phyloP scores from a whole-genome alignment of 208 protist species.

The Crithidia expoeki region DNA sequence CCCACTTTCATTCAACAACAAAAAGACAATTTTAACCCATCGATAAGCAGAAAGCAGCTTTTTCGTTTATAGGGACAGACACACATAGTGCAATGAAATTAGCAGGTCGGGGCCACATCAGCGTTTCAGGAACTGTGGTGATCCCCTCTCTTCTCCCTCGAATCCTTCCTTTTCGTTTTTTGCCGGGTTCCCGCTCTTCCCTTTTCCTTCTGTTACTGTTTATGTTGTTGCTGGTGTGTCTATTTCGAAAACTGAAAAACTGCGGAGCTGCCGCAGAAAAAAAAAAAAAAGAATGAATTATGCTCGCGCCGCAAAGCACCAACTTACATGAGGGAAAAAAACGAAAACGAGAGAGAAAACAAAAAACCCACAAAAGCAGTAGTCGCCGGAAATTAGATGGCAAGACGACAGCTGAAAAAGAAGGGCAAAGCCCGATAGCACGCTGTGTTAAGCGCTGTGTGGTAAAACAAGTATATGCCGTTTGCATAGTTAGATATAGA shows the following conservation, averaged over 20 bases:
- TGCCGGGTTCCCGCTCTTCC: too few relatives aligned
- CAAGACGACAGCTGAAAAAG: neutral
- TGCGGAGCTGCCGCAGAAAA: neutral
- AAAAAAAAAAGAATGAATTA: constrained; percentile 8
- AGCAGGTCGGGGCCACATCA: too few relatives aligned
- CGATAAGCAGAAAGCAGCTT: too few relatives aligned
- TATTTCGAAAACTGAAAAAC: neutral
- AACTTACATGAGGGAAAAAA: neutral
- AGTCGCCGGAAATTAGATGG: neutral
- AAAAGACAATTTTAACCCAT: too few relatives aligned
- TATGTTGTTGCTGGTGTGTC: neutral
- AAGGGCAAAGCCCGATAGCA: neutral
- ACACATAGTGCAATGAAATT: too few relatives aligned
- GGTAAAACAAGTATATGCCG: neutral
- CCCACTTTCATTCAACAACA: too few relatives aligned
- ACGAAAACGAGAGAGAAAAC: neutral
- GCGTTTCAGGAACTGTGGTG: too few relatives aligned
- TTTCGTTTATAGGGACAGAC: too few relatives aligned
- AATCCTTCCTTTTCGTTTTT: too few relatives aligned
- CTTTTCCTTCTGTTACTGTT: too few relatives aligned
- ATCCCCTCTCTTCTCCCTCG: too few relatives aligned
- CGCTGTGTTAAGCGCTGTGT: neutral
- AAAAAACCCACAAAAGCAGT: neutral
- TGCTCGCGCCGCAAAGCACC: too few relatives aligned
- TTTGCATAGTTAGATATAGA: neutral